These are phyloP conservation scores for Tuber umbilicatum DNA, from an alignment of 495 filamentous ascomycete species.

Conservation along the genomic window DNA sequence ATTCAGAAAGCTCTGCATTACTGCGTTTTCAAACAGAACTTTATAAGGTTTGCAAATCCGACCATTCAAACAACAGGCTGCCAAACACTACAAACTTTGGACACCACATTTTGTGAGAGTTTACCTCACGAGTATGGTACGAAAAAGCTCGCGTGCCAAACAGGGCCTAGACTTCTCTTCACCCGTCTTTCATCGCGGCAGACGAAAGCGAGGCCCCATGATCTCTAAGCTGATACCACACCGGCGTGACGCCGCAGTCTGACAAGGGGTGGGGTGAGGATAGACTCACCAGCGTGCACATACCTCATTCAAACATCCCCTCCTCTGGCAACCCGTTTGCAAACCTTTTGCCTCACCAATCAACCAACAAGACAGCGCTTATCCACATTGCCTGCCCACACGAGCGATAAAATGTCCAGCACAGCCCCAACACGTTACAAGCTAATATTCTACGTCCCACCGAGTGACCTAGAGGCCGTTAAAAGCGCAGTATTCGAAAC, in stretches of 20 bases:
- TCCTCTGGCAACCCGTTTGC: not conserved
- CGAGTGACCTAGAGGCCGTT: constrained; percentile 46
- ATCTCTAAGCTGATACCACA: not conserved
- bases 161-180: not conserved
- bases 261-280: not conserved
- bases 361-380: not conserved
- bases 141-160: no score
- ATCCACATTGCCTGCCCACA: not conserved
- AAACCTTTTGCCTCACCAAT: not conserved
- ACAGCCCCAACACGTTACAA: constrained; percentile 45
- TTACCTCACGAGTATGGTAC: no score
- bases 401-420: not conserved
- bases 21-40: no score
- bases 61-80: no score
- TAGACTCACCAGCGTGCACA: not conserved
- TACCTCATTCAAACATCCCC: not conserved
- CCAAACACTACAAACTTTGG: no score
- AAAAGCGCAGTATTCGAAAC: constrained; percentile 60
- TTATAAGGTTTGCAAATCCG: no score
- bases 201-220: not conserved
- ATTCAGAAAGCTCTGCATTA: no score
- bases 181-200: not conserved
- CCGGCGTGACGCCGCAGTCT: no score
- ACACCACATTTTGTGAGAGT: no score
- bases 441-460: constrained; percentile 56